Conservation (phyloP, 2,329 filamentous ascomycete genomes). For the Ophidiomyces ophidiicola region DNA sequence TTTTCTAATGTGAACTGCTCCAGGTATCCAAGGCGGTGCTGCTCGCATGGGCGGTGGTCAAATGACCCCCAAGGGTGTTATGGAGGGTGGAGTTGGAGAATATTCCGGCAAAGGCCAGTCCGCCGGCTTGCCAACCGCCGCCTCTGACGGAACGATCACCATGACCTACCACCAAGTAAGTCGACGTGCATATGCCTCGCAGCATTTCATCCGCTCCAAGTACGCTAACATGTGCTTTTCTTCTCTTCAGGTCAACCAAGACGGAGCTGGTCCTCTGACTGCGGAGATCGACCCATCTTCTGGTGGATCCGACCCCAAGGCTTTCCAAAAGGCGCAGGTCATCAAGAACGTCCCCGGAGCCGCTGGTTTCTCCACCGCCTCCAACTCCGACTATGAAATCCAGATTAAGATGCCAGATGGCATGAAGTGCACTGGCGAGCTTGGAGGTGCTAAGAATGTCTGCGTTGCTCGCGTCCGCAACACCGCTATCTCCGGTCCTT, state of each 20-base stretch:
- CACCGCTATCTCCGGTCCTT: slow-evolving; percentile 6
- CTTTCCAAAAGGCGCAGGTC: slow-evolving; percentile 6
- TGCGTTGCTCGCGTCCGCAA: slow-evolving; percentile 7
- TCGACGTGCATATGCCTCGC: too few species aligned
- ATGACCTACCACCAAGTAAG: slow-evolving; percentile 8
- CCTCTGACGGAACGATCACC: slow-evolving; percentile 3
- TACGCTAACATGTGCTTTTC: background rate
- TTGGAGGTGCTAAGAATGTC: slow-evolving; percentile 6
- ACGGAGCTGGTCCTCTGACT: slow-evolving; percentile 2
- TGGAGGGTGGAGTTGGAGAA: background rate
- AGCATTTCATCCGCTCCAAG: too few species aligned
- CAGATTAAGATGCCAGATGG: slow-evolving; percentile 6
- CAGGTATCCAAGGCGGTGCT: background rate
- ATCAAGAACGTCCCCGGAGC: slow-evolving; percentile 4
- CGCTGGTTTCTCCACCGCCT: slow-evolving; percentile 4
- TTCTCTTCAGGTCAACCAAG: slow-evolving; percentile 6
- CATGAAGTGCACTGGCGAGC: slow-evolving; percentile 2
- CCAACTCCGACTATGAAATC: slow-evolving; percentile 7
- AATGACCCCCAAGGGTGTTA: background rate
- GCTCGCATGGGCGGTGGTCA: slow-evolving; percentile 1
- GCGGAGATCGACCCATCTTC: slow-evolving; percentile 5
- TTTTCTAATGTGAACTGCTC: background rate
- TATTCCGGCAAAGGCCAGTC: slow-evolving; percentile 4
- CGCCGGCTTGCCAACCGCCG: slow-evolving; percentile 1
- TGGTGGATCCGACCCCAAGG: slow-evolving; percentile 4